Conservation (phyloP, 2,329 filamentous ascomycete species). For the Didymella lethalis region DNA sequence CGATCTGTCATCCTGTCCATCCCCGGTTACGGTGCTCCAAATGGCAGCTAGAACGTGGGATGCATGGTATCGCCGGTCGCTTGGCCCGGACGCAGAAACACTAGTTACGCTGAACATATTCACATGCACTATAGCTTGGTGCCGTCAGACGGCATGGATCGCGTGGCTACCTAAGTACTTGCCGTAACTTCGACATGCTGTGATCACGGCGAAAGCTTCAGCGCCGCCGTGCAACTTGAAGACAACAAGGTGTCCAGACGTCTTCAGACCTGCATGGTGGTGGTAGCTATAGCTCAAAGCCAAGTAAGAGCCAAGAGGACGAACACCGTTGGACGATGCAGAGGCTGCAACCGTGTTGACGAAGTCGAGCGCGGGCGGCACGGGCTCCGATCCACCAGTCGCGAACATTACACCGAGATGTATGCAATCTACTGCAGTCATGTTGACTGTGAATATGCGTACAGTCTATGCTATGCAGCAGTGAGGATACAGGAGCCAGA, state of each 20-base stretch:
- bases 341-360: background rate
- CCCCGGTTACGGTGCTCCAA: background rate
- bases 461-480: background rate
- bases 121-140: background rate
- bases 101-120: background rate
- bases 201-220: background rate
- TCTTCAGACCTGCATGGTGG: background rate
- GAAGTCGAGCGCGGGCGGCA: background rate
- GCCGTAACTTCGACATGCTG: background rate
- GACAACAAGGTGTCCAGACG: conserved; percentile 12
- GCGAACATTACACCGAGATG: background rate
- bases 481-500: background rate
- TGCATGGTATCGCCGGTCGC: background rate
- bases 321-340: background rate
- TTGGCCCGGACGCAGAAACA: background rate
- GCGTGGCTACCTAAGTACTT: background rate
- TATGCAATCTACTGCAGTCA: background rate
- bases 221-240: background rate
- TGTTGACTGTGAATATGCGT: background rate
- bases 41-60: background rate
- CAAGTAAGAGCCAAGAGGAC: conserved; percentile 1
- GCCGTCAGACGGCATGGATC: background rate
- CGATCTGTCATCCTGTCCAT: conserved; percentile 3
- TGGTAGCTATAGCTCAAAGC: conserved; percentile 2
- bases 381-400: background rate